phyloP scores from a whole-genome alignment of 495 filamentous ascomycete genomes.

The Aspergillus mulundensis region DNA sequence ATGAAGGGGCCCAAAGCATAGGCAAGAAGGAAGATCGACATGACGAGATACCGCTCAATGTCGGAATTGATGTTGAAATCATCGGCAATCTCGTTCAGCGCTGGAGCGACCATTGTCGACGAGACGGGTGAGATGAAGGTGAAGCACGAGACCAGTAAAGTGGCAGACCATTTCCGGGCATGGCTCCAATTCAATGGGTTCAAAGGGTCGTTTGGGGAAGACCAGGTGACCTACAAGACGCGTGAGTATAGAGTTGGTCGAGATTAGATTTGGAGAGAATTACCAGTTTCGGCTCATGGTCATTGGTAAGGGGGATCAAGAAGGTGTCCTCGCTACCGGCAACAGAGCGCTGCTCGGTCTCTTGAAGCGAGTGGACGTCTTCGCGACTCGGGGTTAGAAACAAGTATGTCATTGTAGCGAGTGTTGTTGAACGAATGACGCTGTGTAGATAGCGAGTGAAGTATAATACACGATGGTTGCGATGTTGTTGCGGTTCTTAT shows the following conservation, averaged over 20 bases:
- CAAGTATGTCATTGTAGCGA: neutral
- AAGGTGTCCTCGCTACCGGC: neutral
- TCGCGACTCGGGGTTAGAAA: neutral
- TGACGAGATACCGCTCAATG: slow-evolving; percentile 3
- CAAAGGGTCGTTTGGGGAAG: slow-evolving; percentile 1
- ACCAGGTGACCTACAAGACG: slow-evolving; percentile 7
- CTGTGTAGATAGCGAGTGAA: neutral
- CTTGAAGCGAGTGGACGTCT: neutral
- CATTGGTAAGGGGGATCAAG: neutral
- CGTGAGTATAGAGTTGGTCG: no score
- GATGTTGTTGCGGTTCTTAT: neutral
- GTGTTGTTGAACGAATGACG: neutral
- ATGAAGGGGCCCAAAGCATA: slow-evolving; percentile 15
- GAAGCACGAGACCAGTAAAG: slow-evolving; percentile 7
- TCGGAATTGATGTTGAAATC: neutral
- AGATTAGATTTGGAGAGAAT: no score
- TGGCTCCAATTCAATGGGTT: slow-evolving; percentile 13
- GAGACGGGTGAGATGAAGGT: slow-evolving; percentile 13
- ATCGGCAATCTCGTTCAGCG: neutral
- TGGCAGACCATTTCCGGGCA: slow-evolving; percentile 4
- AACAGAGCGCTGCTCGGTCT: neutral
- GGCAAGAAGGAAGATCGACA: slow-evolving; percentile 14
- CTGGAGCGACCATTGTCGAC: slow-evolving; percentile 12
- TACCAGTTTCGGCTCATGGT: slow-evolving; percentile 1
- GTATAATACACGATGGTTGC: neutral